Evolutionary conservation across 805 yeast species (phyloP), one percentile per base, ranked within the genome.

Genomic region (Schwanniomyces occidentalis): DNA sequence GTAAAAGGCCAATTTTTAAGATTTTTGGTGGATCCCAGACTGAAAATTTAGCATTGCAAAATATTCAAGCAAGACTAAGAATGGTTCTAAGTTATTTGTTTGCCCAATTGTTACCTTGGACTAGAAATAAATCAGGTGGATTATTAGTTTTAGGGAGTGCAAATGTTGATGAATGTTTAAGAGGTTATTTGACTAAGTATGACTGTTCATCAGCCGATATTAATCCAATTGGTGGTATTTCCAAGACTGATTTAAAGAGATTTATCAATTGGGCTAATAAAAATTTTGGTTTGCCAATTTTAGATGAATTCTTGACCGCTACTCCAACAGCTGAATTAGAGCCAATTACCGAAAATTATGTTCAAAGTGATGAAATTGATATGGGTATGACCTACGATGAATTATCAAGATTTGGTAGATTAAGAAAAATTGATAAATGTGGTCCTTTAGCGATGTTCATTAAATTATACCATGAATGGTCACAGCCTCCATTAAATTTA

Each of bases 331-430:
- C 99, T 0, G 99, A 93, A 58, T 74, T 93, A 33, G 99, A 93
- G 54, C 99, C 99, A 22, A 91, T 88, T 35, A 93, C 99, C 0
- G 81, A 84, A 45, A 73, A 79, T 37, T 91, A 93, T 50, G 95
- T 91, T 10, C 99, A 93, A 61, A 85, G 95, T 20, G 99, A 93
- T 59, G 99, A 93, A 61, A 80, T 78, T 9, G 99, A 93, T 55
- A 93, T 93, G 99, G 99, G 99, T 2, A 85, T 95, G 83, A 85
- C 96, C 0, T 93, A 93, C 52, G 95, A 90, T 45, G 99, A 93
- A 56, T 73, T 93, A 40, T 83, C 96, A 21, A 71, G 85, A 5
- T 90, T 93, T 67, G 99, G 99, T 9, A 75, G 85, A 40, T 72
- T 93, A 42, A 76, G 99, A 46, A 93, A 93, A 61, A 83, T 93